These are phyloP conservation scores for Herpotrichia juniperi DNA, from an alignment of 2,329 filamentous ascomycete species.

Conservation along the genomic window DNA sequence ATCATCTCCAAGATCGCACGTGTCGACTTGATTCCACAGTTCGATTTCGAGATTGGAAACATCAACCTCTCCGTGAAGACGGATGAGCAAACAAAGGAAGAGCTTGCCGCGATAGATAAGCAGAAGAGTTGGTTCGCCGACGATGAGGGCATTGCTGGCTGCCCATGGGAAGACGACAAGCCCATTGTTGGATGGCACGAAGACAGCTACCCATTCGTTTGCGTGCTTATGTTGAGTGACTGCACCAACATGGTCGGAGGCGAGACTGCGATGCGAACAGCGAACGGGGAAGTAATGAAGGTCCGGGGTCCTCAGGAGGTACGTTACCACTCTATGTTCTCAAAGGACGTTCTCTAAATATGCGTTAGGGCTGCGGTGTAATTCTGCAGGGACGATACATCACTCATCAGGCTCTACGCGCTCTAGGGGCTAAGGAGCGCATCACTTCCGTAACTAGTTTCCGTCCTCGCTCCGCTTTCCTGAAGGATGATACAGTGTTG, in stretches of 20 bases:
- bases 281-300: constrained; percentile 61
- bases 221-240: constrained; percentile 71
- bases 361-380: constrained; percentile 62
- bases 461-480: constrained; percentile 60
- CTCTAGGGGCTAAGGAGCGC: constrained; percentile 64
- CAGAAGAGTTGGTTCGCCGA: constrained; percentile 45
- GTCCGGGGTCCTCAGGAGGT: constrained; percentile 67
- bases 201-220: constrained; percentile 72
- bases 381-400: constrained; percentile 73
- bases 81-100: constrained; percentile 53
- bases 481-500: constrained; percentile 66
- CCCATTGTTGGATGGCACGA: constrained; percentile 68
- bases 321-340: constrained; percentile 28
- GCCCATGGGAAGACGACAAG: constrained; percentile 55
- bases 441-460: constrained; percentile 72
- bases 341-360: constrained; percentile 11
- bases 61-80: constrained; percentile 63
- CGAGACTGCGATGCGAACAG: constrained; percentile 66
- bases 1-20: constrained; percentile 64
- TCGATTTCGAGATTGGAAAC: constrained; percentile 65
- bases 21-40: constrained; percentile 62
- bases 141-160: constrained; percentile 51
- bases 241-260: constrained; percentile 68
- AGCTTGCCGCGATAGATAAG: constrained; percentile 46
- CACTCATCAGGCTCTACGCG: constrained; percentile 66